A percentile compares a stretch with the other conserved stretches of the same genome.
Evolutionary conservation across 2,329 filamentous ascomycete genomes (phyloP).

Genomic region (Chrysosporium queenslandicum): DNA sequence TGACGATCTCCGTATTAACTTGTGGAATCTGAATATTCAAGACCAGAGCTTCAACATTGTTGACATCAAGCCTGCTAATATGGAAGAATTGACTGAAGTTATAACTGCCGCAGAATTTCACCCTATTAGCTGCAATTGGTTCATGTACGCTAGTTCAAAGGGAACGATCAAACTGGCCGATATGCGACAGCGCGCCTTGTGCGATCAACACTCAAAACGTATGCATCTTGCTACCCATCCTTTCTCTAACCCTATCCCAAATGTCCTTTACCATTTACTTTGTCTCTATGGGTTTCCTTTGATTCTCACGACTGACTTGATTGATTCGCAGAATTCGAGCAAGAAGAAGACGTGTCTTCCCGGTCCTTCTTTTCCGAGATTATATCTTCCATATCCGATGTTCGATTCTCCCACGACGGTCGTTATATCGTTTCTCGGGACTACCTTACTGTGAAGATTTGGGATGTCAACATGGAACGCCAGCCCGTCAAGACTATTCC

Average conservation of each 20-base stretch:
- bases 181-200: constrained; percentile 93
- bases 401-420: constrained; percentile 92
- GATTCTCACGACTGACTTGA: constrained; percentile 15
- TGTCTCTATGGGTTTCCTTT: not conserved
- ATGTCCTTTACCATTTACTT: not conserved
- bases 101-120: constrained; percentile 98
- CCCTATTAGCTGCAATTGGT: constrained; percentile 95
- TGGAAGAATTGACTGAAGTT: constrained; percentile 98
- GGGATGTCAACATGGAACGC: constrained; percentile 98
- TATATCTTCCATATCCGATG: constrained; percentile 97
- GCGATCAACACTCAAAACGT: constrained; percentile 94
- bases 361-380: constrained; percentile 99
- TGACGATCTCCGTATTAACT: constrained; percentile 91
- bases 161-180: constrained; percentile 98
- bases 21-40: constrained; percentile 99
- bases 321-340: constrained; percentile 70
- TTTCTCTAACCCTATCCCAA: too few relatives aligned
- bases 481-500: constrained; percentile 97
- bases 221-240: constrained; percentile 34
- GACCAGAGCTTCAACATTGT: constrained; percentile 99
- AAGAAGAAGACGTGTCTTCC: constrained; percentile 95
- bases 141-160: constrained; percentile 99
- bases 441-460: constrained; percentile 98
- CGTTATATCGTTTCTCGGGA: constrained; percentile 95
- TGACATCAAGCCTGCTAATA: constrained; percentile 98